Evolutionary conservation across 2,329 filamentous ascomycete genomes (phyloP).

Genomic region (Talaromyces piceae): DNA sequence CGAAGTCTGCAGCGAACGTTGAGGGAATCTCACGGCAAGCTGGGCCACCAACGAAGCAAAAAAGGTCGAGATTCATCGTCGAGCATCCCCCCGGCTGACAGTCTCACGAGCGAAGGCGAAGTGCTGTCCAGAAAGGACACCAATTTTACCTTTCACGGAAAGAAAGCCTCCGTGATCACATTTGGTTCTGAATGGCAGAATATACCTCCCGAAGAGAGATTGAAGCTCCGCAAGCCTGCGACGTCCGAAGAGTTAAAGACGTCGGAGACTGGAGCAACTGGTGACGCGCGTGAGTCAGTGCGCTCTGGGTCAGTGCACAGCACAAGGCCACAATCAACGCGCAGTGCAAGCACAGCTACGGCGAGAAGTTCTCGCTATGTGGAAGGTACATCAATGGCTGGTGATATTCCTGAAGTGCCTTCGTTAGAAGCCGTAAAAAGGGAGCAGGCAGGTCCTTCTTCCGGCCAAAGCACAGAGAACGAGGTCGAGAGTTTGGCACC

Average conservation of each 20-base stretch:
- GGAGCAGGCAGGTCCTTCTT: neutral
- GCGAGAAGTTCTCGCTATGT: constrained; percentile 44
- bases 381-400: constrained; percentile 19
- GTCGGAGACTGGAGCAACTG: constrained; percentile 25
- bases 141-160: constrained; percentile 93
- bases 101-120: constrained; percentile 47
- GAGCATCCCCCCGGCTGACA: constrained; percentile 49
- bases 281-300: constrained; percentile 22
- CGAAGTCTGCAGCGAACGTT: constrained; percentile 85
- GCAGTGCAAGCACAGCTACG: constrained; percentile 61
- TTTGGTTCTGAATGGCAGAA: constrained; percentile 86
- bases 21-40: constrained; percentile 65
- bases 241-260: constrained; percentile 31
- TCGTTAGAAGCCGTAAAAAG: constrained; percentile 5
- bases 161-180: constrained; percentile 96
- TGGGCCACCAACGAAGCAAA: constrained; percentile 62
- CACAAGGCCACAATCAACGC: constrained; percentile 53
- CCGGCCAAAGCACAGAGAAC: neutral
- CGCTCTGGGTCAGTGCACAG: constrained; percentile 23
- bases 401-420: constrained; percentile 17
- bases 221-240: constrained; percentile 53
- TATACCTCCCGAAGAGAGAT: constrained; percentile 64
- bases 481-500: neutral
- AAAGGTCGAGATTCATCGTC: constrained; percentile 68
- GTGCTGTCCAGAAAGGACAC: constrained; percentile 71